phyloP scores from a whole-genome alignment of 306 rosid genomes.

The Quillaja saponaria region DNA sequence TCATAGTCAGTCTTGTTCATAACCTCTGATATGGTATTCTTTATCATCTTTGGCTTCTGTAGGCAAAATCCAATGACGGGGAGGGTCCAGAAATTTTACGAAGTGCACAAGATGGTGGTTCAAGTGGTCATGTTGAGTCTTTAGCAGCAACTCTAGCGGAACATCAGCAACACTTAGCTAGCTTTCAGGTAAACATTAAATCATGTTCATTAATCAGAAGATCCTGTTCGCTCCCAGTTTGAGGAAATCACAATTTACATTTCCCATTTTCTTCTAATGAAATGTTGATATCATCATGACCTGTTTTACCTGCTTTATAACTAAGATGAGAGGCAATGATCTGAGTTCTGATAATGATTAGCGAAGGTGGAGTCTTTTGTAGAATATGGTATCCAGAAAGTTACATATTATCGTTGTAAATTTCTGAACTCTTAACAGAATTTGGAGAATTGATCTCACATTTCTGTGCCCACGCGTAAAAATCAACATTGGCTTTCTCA shows the following conservation, averaged over 20 bases:
- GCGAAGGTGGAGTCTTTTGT: not conserved
- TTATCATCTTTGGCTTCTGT: constrained; percentile 27
- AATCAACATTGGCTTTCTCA: constrained; percentile 21
- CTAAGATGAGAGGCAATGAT: constrained; percentile 5
- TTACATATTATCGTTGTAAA: constrained; percentile 2
- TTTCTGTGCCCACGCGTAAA: constrained; percentile 14
- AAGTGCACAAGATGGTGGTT: constrained; percentile 66
- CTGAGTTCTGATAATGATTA: constrained; percentile 1
- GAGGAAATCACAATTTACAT: constrained; percentile 16
- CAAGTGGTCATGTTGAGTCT: constrained; percentile 91
- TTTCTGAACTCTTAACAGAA: too few relatives aligned
- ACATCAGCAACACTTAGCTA: constrained; percentile 98
- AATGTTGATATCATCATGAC: not conserved
- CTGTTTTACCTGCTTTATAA: constrained; percentile 1
- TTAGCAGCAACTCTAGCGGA: constrained; percentile 92
- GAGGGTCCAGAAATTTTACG: constrained; percentile 97
- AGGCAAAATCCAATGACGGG: constrained; percentile 98
- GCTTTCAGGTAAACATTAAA: constrained; percentile 79
- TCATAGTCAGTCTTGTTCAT: constrained; percentile 18
- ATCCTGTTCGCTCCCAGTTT: constrained; percentile 15
- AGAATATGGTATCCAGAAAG: constrained; percentile 20
- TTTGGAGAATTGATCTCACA: constrained; percentile 18
- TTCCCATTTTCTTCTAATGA: not conserved
- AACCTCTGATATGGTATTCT: constrained; percentile 12
- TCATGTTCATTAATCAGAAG: constrained; percentile 19